These are phyloP conservation scores for Viola odorata DNA, from an alignment of 345 rosid genomes.

Conservation along the genomic window DNA sequence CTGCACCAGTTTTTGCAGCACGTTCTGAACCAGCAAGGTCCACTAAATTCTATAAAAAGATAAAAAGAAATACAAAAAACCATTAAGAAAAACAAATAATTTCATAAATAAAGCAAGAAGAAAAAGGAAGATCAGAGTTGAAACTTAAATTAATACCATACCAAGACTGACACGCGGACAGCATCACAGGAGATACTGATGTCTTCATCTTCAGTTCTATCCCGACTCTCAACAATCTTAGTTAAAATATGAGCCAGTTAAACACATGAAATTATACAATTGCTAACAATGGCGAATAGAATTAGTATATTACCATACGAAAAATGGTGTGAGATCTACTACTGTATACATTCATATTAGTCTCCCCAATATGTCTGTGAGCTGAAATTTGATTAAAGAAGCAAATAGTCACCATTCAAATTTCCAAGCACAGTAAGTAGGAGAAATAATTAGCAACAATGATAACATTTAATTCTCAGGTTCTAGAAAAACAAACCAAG, in stretches of 20 bases:
- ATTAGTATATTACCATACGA: constrained; percentile 62
- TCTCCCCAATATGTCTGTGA: constrained; percentile 94
- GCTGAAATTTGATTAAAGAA: constrained; percentile 42
- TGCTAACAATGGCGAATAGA: constrained; percentile 5
- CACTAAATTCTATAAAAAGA: constrained; percentile 66
- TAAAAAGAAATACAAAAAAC: constrained; percentile 2
- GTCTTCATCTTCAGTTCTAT: constrained; percentile 59
- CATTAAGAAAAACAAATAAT: constrained; percentile 6
- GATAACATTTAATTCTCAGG: no score
- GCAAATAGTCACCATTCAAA: no score
- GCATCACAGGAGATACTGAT: constrained; percentile 70
- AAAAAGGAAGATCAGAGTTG: not conserved
- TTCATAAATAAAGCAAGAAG: not conserved
- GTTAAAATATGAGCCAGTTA: constrained; percentile 14
- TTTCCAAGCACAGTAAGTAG: no score
- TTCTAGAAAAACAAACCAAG: not conserved
- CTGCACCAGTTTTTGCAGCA: constrained; percentile 98
- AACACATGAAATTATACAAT: constrained; percentile 11
- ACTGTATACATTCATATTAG: constrained; percentile 85
- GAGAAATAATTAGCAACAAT: no score
- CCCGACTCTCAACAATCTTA: constrained; percentile 88
- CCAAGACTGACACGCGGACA: constrained; percentile 92
- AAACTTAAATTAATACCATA: constrained; percentile 22
- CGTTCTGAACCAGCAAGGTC: constrained; percentile 99
- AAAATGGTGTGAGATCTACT: constrained; percentile 97